Evolutionary conservation across 2,329 filamentous ascomycete species (phyloP).

Genomic region (Nectriaceae sp.): DNA sequence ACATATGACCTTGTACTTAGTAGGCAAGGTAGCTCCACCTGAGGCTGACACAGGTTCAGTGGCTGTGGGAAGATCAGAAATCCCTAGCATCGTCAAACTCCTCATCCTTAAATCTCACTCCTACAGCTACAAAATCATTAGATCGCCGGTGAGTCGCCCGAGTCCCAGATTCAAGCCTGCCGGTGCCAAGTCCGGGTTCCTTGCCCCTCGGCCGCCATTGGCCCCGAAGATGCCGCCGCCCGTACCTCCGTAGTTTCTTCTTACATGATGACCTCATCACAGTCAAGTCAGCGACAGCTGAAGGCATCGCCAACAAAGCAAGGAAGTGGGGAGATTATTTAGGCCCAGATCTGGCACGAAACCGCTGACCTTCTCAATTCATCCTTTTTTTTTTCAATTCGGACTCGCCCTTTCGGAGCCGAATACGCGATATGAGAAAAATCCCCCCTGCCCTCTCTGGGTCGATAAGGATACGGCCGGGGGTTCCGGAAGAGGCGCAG

Average conservation of each 20-base stretch:
- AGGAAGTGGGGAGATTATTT: neutral
- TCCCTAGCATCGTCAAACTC: too few species aligned
- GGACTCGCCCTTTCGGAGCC: neutral
- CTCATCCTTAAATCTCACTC: too few species aligned
- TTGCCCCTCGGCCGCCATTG: constrained; percentile 21
- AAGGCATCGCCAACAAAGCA: constrained; percentile 4
- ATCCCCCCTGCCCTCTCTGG: constrained; percentile 3
- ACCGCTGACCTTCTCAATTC: too few species aligned
- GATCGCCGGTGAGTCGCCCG: too few species aligned
- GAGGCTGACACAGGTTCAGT: too few species aligned
- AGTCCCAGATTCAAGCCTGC: too few species aligned
- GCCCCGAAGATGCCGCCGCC: constrained; percentile 14
- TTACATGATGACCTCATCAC: neutral
- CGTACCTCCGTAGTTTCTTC: constrained; percentile 8
- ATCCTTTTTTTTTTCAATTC: neutral
- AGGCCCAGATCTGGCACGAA: neutral
- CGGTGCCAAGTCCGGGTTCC: too few species aligned
- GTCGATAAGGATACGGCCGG: constrained; percentile 24
- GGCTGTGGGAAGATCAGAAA: too few species aligned
- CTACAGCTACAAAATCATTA: too few species aligned
- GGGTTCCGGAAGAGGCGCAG: constrained; percentile 25
- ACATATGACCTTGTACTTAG: too few species aligned
- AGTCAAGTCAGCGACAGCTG: neutral
- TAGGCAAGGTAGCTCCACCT: too few species aligned
- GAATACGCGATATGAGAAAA: constrained; percentile 1